These are phyloP conservation scores for Geotrichum phurueaensis DNA, from an alignment of 1,139 yeast species.

Conservation along the genomic window DNA sequence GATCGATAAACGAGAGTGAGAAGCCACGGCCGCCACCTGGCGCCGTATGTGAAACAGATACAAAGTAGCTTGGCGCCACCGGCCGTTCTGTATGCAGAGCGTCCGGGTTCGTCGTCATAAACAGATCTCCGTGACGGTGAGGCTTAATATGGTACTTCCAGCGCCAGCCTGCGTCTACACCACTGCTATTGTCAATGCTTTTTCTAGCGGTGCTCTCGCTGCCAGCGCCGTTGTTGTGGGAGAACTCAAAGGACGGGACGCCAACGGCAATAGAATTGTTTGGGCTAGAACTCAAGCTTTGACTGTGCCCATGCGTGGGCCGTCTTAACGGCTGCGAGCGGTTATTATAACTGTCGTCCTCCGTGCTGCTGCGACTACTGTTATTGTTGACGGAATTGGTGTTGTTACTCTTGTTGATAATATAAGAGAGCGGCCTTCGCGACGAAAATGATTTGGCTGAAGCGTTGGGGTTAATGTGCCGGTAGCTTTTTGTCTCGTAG, in stretches of 20 bases:
- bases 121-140: not conserved
- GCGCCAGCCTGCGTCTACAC: not conserved
- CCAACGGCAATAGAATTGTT: slow-evolving; percentile 1
- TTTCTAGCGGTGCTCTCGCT: not conserved
- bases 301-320: not conserved
- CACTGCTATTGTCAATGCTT: not conserved
- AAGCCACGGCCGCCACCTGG: slow-evolving; percentile 2
- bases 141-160: slow-evolving; percentile 1
- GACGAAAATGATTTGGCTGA: slow-evolving; percentile 4
- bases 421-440: slow-evolving; percentile 7
- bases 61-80: slow-evolving; percentile 5
- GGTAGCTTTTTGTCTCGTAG: not conserved
- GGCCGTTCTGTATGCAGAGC: not conserved
- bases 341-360: not conserved
- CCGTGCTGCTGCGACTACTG: not conserved
- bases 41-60: not conserved
- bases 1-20: slow-evolving; percentile 3
- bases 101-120: slow-evolving; percentile 7
- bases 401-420: not conserved
- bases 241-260: slow-evolving; percentile 4
- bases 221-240: not conserved
- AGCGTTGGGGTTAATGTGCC: slow-evolving; percentile 6
- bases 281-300: not conserved
- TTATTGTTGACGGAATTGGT: not conserved
- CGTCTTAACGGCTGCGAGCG: not conserved